phyloP scores from a whole-genome alignment of 805 yeast genomes.

The Ogataea pignaliae region DNA sequence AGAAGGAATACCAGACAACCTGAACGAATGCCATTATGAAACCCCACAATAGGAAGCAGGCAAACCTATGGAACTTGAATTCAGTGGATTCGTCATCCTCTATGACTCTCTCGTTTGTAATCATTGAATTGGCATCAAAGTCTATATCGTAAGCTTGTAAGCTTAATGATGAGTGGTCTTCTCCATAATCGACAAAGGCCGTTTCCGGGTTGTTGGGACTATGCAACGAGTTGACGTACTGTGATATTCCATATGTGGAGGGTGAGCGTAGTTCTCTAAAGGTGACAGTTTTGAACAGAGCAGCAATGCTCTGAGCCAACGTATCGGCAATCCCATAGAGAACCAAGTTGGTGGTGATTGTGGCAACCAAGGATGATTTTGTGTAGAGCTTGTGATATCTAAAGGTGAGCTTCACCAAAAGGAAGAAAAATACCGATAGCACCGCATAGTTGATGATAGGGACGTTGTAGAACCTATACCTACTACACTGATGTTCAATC shows the following conservation, averaged over 20 bases:
- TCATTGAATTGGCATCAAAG: not conserved
- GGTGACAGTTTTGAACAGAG: constrained; percentile 14
- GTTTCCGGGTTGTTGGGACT: constrained; percentile 16
- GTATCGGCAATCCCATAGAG: constrained; percentile 89
- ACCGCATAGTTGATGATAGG: constrained; percentile 57
- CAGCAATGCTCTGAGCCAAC: constrained; percentile 70
- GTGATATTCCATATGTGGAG: constrained; percentile 15
- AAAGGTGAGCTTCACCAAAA: constrained; percentile 50
- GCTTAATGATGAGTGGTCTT: constrained; percentile 1
- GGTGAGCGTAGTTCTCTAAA: constrained; percentile 10
- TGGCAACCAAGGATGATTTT: constrained; percentile 66
- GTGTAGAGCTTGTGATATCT: constrained; percentile 59
- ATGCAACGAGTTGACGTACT: constrained; percentile 15
- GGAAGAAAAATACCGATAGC: constrained; percentile 41
- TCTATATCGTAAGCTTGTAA: not conserved
- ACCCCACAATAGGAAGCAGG: constrained; percentile 87
- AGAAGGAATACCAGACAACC: constrained; percentile 81
- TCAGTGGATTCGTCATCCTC: constrained; percentile 1
- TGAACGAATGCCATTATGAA: constrained; percentile 76
- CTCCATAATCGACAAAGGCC: constrained; percentile 34
- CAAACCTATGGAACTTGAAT: constrained; percentile 66
- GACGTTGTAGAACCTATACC: constrained; percentile 35
- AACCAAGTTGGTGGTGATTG: constrained; percentile 73
- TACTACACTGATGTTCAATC: constrained; percentile 11
- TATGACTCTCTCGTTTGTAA: not conserved